Percentiles rank a stretch among this genome's conserved stretches.
Evolutionary conservation across 2,329 filamentous ascomycete species (phyloP).

Genomic region (Gyromitra esculenta): DNA sequence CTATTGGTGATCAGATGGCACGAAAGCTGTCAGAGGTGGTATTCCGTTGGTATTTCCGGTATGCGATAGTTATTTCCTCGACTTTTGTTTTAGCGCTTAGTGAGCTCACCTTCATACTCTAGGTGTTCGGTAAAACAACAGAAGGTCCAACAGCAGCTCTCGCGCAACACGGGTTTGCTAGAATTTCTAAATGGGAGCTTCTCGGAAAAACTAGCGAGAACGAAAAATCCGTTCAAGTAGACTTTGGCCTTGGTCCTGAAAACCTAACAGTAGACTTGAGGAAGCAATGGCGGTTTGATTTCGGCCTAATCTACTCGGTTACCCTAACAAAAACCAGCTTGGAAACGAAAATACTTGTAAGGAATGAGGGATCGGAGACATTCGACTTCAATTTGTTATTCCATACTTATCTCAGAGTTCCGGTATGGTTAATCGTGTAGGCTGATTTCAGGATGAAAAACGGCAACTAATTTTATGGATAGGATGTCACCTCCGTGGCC

Average conservation of each 20-base stretch:
- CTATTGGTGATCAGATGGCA: constrained; percentile 70
- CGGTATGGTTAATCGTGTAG: constrained; percentile 66
- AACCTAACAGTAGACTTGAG: constrained; percentile 75
- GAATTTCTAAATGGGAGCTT: constrained; percentile 87
- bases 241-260: constrained; percentile 85
- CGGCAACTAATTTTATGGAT: constrained; percentile 12
- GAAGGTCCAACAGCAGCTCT: constrained; percentile 81
- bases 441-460: neutral
- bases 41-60: constrained; percentile 95
- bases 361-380: constrained; percentile 81
- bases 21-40: constrained; percentile 82
- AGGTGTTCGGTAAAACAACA: constrained; percentile 87
- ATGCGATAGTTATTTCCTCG: constrained; percentile 59
- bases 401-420: constrained; percentile 86
- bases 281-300: constrained; percentile 83
- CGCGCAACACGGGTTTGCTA: constrained; percentile 93
- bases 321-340: constrained; percentile 79
- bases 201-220: constrained; percentile 83
- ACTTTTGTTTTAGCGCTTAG: constrained; percentile 5
- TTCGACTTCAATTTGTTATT: constrained; percentile 93
- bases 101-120: neutral
- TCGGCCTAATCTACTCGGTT: constrained; percentile 92
- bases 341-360: constrained; percentile 83
- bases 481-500: constrained; percentile 81
- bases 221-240: constrained; percentile 83